Percentiles rank a stretch among this genome's conserved stretches.
Evolutionary conservation across 495 filamentous ascomycete species (phyloP).

Genomic region (Sporormia fimetaria): DNA sequence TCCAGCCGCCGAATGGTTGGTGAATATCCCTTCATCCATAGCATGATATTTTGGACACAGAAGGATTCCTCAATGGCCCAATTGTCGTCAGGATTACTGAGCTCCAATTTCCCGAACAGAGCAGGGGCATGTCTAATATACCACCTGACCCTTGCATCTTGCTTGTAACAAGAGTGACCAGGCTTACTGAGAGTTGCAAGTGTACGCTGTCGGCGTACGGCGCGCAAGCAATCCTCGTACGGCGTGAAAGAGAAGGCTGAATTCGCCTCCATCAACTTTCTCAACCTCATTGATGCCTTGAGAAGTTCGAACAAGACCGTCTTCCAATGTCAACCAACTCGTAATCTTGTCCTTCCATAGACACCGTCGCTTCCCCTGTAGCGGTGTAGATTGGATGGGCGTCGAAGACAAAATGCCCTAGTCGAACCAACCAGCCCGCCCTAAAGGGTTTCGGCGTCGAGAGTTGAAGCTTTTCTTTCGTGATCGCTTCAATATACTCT

Average conservation of each 20-base stretch:
- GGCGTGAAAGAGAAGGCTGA: slow-evolving; percentile 7
- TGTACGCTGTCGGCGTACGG: slow-evolving; percentile 3
- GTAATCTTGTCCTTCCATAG: too few species aligned
- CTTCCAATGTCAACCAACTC: too few species aligned
- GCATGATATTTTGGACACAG: slow-evolving; percentile 6
- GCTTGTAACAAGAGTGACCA: not conserved
- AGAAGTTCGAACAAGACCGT: not conserved
- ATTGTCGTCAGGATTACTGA: not conserved
- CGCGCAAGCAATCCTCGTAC: slow-evolving; percentile 10
- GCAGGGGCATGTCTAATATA: slow-evolving; percentile 1
- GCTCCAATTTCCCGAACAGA: slow-evolving; percentile 3
- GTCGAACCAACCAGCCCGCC: too few species aligned
- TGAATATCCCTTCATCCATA: not conserved
- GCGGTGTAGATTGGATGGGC: too few species aligned
- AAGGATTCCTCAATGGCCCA: not conserved
- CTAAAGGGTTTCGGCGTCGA: too few species aligned
- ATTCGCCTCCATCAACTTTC: not conserved
- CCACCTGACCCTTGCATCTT: slow-evolving; percentile 2
- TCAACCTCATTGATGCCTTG: not conserved
- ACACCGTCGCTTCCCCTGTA: too few species aligned
- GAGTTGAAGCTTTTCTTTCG: too few species aligned
- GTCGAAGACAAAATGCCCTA: too few species aligned
- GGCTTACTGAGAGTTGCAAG: not conserved
- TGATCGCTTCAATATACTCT: too few species aligned
- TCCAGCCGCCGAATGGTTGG: too few species aligned